Percentiles rank a stretch among this genome's conserved stretches.
phyloP scores from a whole-genome alignment of 2,329 filamentous ascomycete species.

The Daldinia eschscholtzii region DNA sequence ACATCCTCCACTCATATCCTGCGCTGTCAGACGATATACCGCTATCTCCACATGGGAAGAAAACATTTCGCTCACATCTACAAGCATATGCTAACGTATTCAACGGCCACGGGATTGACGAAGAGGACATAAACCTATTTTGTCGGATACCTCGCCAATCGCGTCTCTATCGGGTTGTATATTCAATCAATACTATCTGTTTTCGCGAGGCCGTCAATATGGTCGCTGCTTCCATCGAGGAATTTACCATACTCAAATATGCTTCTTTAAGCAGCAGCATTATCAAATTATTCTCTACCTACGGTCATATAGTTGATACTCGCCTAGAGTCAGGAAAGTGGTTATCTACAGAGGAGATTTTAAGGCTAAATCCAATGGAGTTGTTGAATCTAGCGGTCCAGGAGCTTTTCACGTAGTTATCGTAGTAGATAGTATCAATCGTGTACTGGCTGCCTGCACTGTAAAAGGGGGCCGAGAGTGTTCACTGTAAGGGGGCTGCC shows the following conservation, averaged over 20 bases:
- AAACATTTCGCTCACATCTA: not conserved
- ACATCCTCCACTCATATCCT: not conserved
- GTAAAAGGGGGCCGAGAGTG: slow-evolving; percentile 5
- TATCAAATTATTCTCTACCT: not conserved
- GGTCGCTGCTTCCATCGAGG: not conserved
- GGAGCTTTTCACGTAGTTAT: not conserved
- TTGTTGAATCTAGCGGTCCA: not conserved
- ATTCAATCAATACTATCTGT: not conserved
- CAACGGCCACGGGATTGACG: not conserved
- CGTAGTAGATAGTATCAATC: not conserved
- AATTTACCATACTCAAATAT: no score
- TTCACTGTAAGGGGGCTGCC: not conserved
- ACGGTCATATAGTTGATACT: not conserved
- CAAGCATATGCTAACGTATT: not conserved
- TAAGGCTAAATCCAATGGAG: not conserved
- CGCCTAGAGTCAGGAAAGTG: not conserved
- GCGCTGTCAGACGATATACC: no score
- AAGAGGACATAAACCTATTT: not conserved
- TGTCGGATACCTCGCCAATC: not conserved
- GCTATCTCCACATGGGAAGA: no score
- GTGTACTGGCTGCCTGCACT: slow-evolving; percentile 19
- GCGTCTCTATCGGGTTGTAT: not conserved
- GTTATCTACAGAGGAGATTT: not conserved
- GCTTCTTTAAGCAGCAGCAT: not conserved
- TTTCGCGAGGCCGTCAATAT: not conserved